A percentile compares a stretch with the other conserved stretches of the same genome.
These are phyloP conservation scores for Elsinoe necatrix DNA, from an alignment of 2,329 filamentous ascomycete genomes.

Conservation along the genomic window DNA sequence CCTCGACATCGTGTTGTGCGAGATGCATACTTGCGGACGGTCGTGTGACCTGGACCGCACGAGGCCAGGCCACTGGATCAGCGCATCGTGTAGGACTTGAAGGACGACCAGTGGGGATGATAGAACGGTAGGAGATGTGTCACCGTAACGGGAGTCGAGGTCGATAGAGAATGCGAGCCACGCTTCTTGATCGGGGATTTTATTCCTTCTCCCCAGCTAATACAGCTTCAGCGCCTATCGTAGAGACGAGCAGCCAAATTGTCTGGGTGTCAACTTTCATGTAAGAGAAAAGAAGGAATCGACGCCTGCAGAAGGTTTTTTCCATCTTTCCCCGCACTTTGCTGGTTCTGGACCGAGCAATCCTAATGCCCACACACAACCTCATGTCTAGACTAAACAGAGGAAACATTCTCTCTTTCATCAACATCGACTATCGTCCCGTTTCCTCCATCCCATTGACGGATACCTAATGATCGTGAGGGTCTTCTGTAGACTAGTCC, in stretches of 20 bases:
- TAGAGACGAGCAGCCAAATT: constrained; percentile 50
- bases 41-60: constrained; percentile 10
- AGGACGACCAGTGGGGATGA: neutral
- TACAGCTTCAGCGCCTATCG: constrained; percentile 42
- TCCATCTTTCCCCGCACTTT: constrained; percentile 9
- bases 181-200: constrained; percentile 29
- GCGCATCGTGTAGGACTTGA: constrained; percentile 14
- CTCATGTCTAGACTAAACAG: too few relatives aligned
- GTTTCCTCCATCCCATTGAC: too few relatives aligned
- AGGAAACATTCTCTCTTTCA: too few relatives aligned
- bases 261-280: constrained; percentile 35
- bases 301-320: neutral
- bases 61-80: constrained; percentile 14
- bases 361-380: too few relatives aligned
- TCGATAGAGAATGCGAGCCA: constrained; percentile 22
- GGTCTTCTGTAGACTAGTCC: too few relatives aligned
- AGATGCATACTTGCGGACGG: constrained; percentile 14
- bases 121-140: constrained; percentile 18
- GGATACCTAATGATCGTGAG: too few relatives aligned
- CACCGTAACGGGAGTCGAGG: constrained; percentile 29
- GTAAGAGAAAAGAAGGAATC: constrained; percentile 24
- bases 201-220: constrained; percentile 43
- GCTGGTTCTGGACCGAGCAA: neutral
- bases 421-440: too few relatives aligned
- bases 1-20: constrained; percentile 23